Conservation (phyloP, 129 eudicot genomes). For the Dittrichia graveolens region DNA sequence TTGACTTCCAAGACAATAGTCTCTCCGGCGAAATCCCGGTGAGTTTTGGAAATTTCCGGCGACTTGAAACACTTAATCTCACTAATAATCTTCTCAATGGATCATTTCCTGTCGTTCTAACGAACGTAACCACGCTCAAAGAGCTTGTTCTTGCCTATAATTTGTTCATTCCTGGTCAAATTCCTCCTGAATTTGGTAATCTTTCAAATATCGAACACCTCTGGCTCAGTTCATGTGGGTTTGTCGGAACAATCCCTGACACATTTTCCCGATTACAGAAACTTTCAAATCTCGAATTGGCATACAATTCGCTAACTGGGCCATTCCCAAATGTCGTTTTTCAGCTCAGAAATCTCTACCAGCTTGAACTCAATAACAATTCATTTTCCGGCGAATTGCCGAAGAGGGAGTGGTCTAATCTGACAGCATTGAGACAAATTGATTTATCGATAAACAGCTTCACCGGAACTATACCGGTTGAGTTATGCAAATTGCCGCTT, state of each 20-base stretch:
- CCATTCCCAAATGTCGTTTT: constrained; percentile 45
- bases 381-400: constrained; percentile 60
- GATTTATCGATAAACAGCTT: constrained; percentile 66
- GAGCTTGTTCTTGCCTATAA: constrained; percentile 58
- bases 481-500: constrained; percentile 66
- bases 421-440: constrained; percentile 54
- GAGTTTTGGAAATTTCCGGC: constrained; percentile 45
- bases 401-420: constrained; percentile 56
- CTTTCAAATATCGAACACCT: constrained; percentile 47
- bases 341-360: constrained; percentile 46
- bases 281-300: constrained; percentile 57
- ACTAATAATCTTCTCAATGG: constrained; percentile 51
- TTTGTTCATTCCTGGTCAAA: constrained; percentile 40
- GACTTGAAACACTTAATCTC: constrained; percentile 43
- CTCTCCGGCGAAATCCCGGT: constrained; percentile 60
- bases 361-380: constrained; percentile 70
- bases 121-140: constrained; percentile 48
- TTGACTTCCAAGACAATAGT: constrained; percentile 47
- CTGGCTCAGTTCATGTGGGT: constrained; percentile 53
- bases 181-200: constrained; percentile 60
- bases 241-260: constrained; percentile 54
- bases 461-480: constrained; percentile 64
- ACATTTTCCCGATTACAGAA: constrained; percentile 38
- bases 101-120: constrained; percentile 46
- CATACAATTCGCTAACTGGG: constrained; percentile 58